A percentile compares a stretch with the other conserved stretches of the same genome.
Evolutionary conservation across 73 alveolate genomes (phyloP).

Genomic region (Durusdinium trenchii): DNA sequence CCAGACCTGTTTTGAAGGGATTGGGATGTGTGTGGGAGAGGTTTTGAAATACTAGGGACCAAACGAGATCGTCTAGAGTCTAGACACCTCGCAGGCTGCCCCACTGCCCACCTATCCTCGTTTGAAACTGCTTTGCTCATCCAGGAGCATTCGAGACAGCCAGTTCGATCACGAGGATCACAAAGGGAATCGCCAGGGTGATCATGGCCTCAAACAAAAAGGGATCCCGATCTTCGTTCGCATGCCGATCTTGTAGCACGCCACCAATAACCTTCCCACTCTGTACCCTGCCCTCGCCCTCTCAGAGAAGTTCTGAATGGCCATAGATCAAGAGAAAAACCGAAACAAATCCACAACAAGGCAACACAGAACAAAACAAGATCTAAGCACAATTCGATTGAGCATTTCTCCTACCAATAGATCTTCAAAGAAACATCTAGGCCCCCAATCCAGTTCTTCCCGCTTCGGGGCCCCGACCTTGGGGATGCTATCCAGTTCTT

Average conservation of each 20-base stretch:
- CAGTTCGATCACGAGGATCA: conserved; percentile 63
- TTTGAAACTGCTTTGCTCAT: not conserved
- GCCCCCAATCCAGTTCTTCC: not conserved
- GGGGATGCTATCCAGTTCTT: conserved; percentile 69
- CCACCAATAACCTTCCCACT: not conserved
- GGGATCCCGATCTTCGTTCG: not conserved
- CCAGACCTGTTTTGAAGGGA: too few species aligned
- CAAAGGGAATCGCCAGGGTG: conserved; percentile 60
- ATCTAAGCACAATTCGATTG: not conserved
- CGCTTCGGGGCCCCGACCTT: conserved; percentile 3
- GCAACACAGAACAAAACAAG: too few species aligned
- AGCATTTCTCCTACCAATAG: not conserved
- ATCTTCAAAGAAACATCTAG: not conserved
- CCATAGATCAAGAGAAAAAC: not conserved
- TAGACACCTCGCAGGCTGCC: too few species aligned
- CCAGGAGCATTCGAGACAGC: conserved; percentile 58
- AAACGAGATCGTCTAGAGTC: too few species aligned
- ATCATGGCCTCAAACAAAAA: conserved; percentile 13
- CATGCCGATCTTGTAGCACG: not conserved
- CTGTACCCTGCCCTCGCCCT: not conserved
- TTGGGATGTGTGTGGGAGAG: too few species aligned
- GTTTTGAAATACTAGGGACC: too few species aligned
- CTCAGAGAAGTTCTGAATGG: not conserved
- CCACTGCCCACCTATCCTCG: too few species aligned
- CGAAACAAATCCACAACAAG: not conserved